These are phyloP conservation scores for Penicillium riverlandense DNA, from an alignment of 495 filamentous ascomycete species.

Conservation along the genomic window DNA sequence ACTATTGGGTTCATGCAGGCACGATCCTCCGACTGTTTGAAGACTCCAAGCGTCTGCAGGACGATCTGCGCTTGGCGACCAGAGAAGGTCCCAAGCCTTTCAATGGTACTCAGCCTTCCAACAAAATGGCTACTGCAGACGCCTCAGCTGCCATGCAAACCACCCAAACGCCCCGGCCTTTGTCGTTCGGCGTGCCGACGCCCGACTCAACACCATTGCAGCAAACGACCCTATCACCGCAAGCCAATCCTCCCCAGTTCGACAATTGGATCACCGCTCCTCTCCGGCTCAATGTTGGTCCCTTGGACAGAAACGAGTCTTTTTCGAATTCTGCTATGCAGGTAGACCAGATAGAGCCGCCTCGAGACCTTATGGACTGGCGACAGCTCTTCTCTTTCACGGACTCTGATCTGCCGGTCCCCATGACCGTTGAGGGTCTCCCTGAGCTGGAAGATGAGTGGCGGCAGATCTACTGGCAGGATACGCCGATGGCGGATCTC, in stretches of 20 bases:
- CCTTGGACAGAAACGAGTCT: slow-evolving; percentile 17
- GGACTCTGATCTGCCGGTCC: slow-evolving; percentile 32
- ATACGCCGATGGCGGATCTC: slow-evolving; percentile 37
- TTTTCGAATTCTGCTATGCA: slow-evolving; percentile 15
- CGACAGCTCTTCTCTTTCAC: slow-evolving; percentile 40
- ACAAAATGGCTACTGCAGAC: slow-evolving; percentile 13
- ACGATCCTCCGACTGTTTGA: slow-evolving; percentile 42
- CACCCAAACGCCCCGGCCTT: slow-evolving; percentile 13
- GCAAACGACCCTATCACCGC: slow-evolving; percentile 17
- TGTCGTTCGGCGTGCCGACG: slow-evolving; percentile 31
- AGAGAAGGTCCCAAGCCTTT: slow-evolving; percentile 30
- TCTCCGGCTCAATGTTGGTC: slow-evolving; percentile 21
- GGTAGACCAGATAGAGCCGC: slow-evolving; percentile 28
- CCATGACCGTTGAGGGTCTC: slow-evolving; percentile 32
- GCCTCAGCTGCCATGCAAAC: slow-evolving; percentile 10
- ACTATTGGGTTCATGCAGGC: slow-evolving; percentile 39
- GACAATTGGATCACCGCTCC: slow-evolving; percentile 34
- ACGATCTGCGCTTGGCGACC: slow-evolving; percentile 35
- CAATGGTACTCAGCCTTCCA: slow-evolving; percentile 11
- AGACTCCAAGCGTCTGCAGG: slow-evolving; percentile 38
- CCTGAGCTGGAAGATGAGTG: slow-evolving; percentile 42
- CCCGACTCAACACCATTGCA: slow-evolving; percentile 25
- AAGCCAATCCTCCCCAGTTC: slow-evolving; percentile 22
- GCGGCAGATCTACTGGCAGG: slow-evolving; percentile 44
- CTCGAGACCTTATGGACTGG: slow-evolving; percentile 38